Conservation (phyloP, 805 yeast species). For the Starmerella sirachaensis region DNA sequence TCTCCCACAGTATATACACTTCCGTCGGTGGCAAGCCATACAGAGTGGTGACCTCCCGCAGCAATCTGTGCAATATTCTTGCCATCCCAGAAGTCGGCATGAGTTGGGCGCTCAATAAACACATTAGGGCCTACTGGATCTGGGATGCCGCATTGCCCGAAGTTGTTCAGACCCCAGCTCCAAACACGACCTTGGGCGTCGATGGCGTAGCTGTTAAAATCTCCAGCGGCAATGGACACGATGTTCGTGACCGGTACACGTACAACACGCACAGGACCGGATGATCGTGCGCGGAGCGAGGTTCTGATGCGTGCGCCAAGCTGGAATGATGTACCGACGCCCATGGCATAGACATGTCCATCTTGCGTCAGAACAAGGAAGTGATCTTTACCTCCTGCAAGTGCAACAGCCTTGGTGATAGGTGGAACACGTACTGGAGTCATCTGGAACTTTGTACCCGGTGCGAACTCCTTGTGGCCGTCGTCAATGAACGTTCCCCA, state of each 20-base stretch:
- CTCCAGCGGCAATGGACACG: slow-evolving; percentile 79
- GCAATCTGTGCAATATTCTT: slow-evolving; percentile 46
- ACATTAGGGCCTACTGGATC: slow-evolving; percentile 50
- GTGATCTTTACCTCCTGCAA: slow-evolving; percentile 92
- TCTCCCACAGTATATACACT: slow-evolving; percentile 79
- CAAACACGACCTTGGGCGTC: slow-evolving; percentile 56
- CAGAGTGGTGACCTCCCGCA: slow-evolving; percentile 91
- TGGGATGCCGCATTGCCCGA: slow-evolving; percentile 85
- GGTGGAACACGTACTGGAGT: slow-evolving; percentile 53
- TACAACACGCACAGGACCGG: slow-evolving; percentile 43
- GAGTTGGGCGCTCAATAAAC: slow-evolving; percentile 63
- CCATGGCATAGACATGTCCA: slow-evolving; percentile 94
- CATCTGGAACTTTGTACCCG: slow-evolving; percentile 49
- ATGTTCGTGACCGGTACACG: slow-evolving; percentile 58
- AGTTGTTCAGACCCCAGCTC: slow-evolving; percentile 95
- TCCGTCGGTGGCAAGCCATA: slow-evolving; percentile 63
- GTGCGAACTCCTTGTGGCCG: slow-evolving; percentile 75
- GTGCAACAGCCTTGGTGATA: slow-evolving; percentile 58
- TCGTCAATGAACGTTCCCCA: slow-evolving; percentile 93
- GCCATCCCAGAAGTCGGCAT: slow-evolving; percentile 50
- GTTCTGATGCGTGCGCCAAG: slow-evolving; percentile 63
- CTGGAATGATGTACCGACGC: slow-evolving; percentile 88
- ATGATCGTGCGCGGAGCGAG: slow-evolving; percentile 24
- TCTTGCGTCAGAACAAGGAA: slow-evolving; percentile 66
- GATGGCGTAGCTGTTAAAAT: slow-evolving; percentile 90